These are phyloP conservation scores for Periconia digitata DNA, from an alignment of 2,329 filamentous ascomycete genomes.

Conservation along the genomic window DNA sequence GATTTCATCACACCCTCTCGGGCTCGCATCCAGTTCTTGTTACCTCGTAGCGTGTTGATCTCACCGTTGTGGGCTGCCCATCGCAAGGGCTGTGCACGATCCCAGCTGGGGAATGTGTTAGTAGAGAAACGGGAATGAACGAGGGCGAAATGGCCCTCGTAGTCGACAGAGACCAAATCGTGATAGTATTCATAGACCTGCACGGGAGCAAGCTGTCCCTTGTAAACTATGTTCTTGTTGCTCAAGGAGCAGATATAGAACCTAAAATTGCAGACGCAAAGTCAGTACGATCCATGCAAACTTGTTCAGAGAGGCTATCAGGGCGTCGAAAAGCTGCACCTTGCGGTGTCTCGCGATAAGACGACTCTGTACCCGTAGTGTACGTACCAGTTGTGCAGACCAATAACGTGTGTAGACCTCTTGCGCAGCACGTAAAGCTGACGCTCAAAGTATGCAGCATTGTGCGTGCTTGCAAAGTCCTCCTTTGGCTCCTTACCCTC, in stretches of 20 bases:
- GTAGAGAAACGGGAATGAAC: conserved; percentile 98
- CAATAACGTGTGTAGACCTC: conserved; percentile 90
- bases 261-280: neutral
- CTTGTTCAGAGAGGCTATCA: no score
- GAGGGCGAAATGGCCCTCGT: conserved; percentile 93
- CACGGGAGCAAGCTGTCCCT: conserved; percentile 89
- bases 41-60: conserved; percentile 94
- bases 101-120: conserved; percentile 98
- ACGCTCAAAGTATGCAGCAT: conserved; percentile 83
- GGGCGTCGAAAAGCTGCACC: no score
- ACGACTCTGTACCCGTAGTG: no score
- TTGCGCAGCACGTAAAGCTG: conserved; percentile 95
- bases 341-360: no score
- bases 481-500: conserved; percentile 74
- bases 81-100: conserved; percentile 90
- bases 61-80: conserved; percentile 99
- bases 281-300: no score
- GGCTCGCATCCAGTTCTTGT: conserved; percentile 99
- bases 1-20: conserved; percentile 94
- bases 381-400: conserved; percentile 85
- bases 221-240: conserved; percentile 99
- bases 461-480: conserved; percentile 77
- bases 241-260: conserved; percentile 96
- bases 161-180: conserved; percentile 94
- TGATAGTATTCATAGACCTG: conserved; percentile 99